Evolutionary conservation across 306 rosid genomes (phyloP), one percentile per base, ranked within the genome.

Genomic region (Cucumis melo): DNA sequence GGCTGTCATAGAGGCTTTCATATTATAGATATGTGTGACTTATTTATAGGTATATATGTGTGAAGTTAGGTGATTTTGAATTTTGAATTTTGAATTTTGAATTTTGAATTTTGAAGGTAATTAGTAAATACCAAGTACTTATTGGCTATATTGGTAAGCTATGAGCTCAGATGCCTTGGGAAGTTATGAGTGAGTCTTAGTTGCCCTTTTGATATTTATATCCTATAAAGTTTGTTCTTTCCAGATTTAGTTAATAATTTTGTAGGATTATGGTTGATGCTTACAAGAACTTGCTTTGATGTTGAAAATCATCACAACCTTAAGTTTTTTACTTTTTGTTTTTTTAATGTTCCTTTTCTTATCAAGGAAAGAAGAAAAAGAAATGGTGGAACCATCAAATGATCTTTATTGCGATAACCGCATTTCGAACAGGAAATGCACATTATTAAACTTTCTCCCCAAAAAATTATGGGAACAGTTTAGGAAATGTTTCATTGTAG

Each of bases 381-480:
- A 10, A 38, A 64, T 44, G 51, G 39, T 65, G 27, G 50, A 36
- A 50, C 72, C 50, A 44, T 34, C 9, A 27, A 86, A 67, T 8
- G 84, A 79, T 79, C 73, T 87, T 15, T 89, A 87, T 85, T 87
- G 95, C 39, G 97, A 85, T 81, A 94, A 94, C 82, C 88, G 96
- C 39, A 89, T 94, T 78, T 94, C 99, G 1, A 94, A 94, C 83
- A 84, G 92, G 57, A 94, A 94, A 83, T 94, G 92, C 80, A 94
- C 96, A 78, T 13, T 92, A 51, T 76, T 90, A 74, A 94, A 92
- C 85, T 94, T 94, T 82, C 91, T 94, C 78, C 99, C 99, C 1
- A 94, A 94, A 86, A 94, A 94, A 82, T 80, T 94, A 87, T 87
- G 91, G 95, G 99, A 94, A 80, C 99, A 94, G 80, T 94, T 94